Conservation (phyloP, 164 flowering plant genomes). For the Tinospora cordifolia region DNA sequence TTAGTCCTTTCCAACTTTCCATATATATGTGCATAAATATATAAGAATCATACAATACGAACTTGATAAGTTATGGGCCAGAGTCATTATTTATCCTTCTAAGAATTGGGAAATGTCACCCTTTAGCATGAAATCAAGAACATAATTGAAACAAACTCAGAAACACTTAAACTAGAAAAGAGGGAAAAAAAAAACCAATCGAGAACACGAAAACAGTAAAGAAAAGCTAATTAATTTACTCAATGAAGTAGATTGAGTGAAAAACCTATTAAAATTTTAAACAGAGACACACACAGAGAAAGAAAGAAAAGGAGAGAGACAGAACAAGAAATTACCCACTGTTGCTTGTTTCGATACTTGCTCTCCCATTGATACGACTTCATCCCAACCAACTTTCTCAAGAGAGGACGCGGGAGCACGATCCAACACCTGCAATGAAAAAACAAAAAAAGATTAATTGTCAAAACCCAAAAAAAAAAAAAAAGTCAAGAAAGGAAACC, state of each 20-base stretch:
- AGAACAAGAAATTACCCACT: slow-evolving; percentile 32
- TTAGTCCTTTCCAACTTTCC: too few species aligned
- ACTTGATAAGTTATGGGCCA: neutral
- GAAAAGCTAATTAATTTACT: neutral
- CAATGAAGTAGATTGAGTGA: too few species aligned
- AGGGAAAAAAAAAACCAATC: neutral
- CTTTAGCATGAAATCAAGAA: too few species aligned
- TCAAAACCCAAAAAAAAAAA: neutral
- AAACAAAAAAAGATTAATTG: neutral
- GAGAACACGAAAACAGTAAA: too few species aligned
- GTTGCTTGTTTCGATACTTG: slow-evolving; percentile 82
- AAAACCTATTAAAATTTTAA: neutral
- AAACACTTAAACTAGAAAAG: too few species aligned
- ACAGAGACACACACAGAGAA: too few species aligned
- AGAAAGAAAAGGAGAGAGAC: too few species aligned
- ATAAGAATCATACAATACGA: too few species aligned
- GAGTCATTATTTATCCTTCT: neutral
- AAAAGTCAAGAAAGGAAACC: neutral
- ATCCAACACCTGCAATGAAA: slow-evolving; percentile 43
- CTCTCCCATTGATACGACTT: slow-evolving; percentile 61
- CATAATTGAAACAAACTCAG: too few species aligned
- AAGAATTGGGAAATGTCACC: too few species aligned
- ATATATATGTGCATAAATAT: too few species aligned
- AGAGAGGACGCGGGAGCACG: slow-evolving; percentile 43
- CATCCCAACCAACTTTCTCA: slow-evolving; percentile 64